Conservation (phyloP, 139 green algal genomes). For the Chlamydomonas sp. region DNA sequence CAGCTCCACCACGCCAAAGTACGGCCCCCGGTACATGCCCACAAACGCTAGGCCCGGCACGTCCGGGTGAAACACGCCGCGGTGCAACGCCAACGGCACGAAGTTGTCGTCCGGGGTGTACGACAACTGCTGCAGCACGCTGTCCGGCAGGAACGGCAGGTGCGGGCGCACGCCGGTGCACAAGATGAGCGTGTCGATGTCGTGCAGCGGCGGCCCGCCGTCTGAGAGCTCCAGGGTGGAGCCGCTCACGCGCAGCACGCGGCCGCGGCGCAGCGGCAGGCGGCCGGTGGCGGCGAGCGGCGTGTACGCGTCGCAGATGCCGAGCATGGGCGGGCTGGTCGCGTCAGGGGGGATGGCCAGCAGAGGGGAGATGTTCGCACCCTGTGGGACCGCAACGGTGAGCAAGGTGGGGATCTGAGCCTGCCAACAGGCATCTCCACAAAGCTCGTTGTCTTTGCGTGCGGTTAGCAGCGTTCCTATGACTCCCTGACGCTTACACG, state of each 20-base stretch:
- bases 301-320: constrained; percentile 3
- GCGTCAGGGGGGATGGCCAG: not conserved
- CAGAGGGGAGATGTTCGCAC: not conserved
- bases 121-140: not conserved
- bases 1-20: constrained; percentile 7
- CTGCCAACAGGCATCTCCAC: not conserved
- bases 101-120: constrained; percentile 22
- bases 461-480: too few relatives aligned
- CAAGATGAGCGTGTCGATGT: constrained; percentile 20
- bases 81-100: constrained; percentile 17
- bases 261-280: not conserved
- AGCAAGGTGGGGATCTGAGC: not conserved
- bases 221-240: constrained; percentile 12
- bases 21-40: constrained; percentile 2
- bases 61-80: not conserved
- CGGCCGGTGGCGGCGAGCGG: not conserved
- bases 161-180: not conserved
- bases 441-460: not conserved
- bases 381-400: not conserved
- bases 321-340: not conserved
- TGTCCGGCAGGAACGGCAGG: not conserved
- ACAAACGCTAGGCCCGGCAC: constrained; percentile 16
- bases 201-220: not conserved
- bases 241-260: not conserved
- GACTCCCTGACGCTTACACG: too few relatives aligned